Evolutionary conservation across 2,329 filamentous ascomycete genomes (phyloP).

Genomic region (Neurospora crassa): DNA sequence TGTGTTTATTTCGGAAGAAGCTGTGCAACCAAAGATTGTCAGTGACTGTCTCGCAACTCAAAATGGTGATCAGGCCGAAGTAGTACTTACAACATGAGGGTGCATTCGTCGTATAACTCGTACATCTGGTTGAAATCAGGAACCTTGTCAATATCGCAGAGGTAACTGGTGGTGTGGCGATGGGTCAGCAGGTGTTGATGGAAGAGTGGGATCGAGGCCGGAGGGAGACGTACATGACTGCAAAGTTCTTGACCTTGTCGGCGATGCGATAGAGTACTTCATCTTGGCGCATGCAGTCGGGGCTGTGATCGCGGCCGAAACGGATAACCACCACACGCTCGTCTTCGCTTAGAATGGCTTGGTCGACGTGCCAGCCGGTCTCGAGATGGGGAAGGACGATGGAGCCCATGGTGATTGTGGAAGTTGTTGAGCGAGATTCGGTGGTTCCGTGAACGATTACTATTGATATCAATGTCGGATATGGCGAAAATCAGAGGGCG

Average conservation of each 20-base stretch:
- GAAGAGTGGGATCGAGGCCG: conserved; percentile 70
- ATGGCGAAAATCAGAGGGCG: too few relatives aligned
- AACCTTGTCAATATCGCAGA: conserved; percentile 38
- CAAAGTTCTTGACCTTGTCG: conserved; percentile 87
- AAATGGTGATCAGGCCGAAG: conserved; percentile 30
- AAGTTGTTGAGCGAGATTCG: background rate
- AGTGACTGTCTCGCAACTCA: background rate
- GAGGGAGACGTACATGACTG: conserved; percentile 78
- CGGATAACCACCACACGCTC: conserved; percentile 89
- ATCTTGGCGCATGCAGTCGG: conserved; percentile 68
- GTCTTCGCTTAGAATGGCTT: conserved; percentile 64
- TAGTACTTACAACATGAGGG: conserved; percentile 69
- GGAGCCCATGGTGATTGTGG: conserved; percentile 50
- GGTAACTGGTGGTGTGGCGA: conserved; percentile 47
- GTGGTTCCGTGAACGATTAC: background rate
- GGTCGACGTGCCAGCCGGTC: conserved; percentile 96
- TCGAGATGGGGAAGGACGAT: conserved; percentile 85
- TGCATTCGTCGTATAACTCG: conserved; percentile 63
- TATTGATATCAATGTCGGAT: background rate
- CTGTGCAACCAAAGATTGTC: conserved; percentile 1
- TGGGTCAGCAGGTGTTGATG: conserved; percentile 56
- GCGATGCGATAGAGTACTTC: conserved; percentile 93
- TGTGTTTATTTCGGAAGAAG: conserved; percentile 97
- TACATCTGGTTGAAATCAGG: conserved; percentile 62
- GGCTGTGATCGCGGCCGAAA: conserved; percentile 80